Evolutionary conservation across 1,284 basidiomycete genomes (phyloP).

Genomic region (Leccinum solheimii): DNA sequence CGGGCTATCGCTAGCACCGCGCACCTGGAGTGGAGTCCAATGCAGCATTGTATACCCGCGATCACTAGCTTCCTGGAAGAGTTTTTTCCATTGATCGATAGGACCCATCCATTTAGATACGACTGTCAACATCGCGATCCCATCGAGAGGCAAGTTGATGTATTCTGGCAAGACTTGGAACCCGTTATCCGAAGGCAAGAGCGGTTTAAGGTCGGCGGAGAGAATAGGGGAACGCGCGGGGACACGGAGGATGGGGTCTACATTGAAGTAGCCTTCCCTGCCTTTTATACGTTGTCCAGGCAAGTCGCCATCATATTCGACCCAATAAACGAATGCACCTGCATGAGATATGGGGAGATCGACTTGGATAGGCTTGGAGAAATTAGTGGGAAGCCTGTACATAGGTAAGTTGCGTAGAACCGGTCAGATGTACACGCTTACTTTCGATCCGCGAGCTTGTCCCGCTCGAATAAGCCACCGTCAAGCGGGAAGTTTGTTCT

Average conservation of each 20-base stretch:
- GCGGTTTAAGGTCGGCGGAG: slow-evolving; percentile 50
- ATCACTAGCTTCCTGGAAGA: slow-evolving; percentile 80
- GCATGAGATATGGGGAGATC: slow-evolving; percentile 94
- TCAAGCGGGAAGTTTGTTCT: slow-evolving; percentile 95
- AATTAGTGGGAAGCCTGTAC: slow-evolving; percentile 71
- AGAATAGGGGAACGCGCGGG: slow-evolving; percentile 76
- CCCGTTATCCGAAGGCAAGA: slow-evolving; percentile 51
- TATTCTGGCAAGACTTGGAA: slow-evolving; percentile 48
- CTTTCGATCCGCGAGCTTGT: slow-evolving; percentile 77
- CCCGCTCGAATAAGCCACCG: slow-evolving; percentile 80
- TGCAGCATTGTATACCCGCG: slow-evolving; percentile 96
- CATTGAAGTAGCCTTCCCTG: slow-evolving; percentile 91
- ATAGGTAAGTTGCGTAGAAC: slow-evolving; percentile 13
- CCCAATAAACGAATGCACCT: slow-evolving; percentile 91
- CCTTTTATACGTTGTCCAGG: slow-evolving; percentile 67
- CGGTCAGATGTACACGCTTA: slow-evolving; percentile 33
- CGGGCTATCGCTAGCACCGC: slow-evolving; percentile 85
- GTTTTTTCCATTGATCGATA: slow-evolving; percentile 69
- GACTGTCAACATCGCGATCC: slow-evolving; percentile 81
- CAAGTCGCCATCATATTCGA: slow-evolving; percentile 78
- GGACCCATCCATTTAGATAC: slow-evolving; percentile 98
- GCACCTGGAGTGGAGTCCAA: slow-evolving; percentile 89
- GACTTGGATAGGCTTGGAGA: slow-evolving; percentile 87
- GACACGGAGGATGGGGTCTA: slow-evolving; percentile 83
- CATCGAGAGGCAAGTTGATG: slow-evolving; percentile 79